A percentile compares a stretch with the other conserved stretches of the same genome.
These are phyloP conservation scores for Morella rubra DNA, from an alignment of 306 rosid species.

Conservation along the genomic window DNA sequence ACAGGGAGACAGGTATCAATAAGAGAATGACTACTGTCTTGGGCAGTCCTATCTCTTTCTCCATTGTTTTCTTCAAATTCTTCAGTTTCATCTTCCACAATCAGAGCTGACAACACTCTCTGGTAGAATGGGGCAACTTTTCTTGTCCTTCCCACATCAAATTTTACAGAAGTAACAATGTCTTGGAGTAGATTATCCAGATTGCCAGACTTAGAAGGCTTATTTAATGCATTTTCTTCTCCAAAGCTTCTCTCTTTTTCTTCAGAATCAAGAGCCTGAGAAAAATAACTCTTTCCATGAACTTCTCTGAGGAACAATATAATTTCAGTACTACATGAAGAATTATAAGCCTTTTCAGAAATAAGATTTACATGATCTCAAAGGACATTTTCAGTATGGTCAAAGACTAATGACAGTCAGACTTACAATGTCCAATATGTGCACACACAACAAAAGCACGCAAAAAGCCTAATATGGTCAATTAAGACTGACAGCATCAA, in stretches of 20 bases:
- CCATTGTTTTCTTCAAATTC: conserved; percentile 45
- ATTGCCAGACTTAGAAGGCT: conserved; percentile 29
- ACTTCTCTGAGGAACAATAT: conserved; percentile 46
- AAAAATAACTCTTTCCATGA: conserved; percentile 35
- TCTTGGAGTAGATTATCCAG: conserved; percentile 37
- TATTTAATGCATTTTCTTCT: conserved; percentile 39
- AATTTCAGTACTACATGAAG: conserved; percentile 16
- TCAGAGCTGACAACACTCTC: conserved; percentile 77
- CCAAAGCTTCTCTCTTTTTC: conserved; percentile 34
- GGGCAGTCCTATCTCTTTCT: conserved; percentile 41
- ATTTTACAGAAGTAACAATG: conserved; percentile 36
- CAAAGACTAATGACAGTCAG: neutral
- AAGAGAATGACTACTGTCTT: conserved; percentile 35
- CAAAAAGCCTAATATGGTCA: neutral
- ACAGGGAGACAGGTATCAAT: conserved; percentile 26
- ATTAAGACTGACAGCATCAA: neutral
- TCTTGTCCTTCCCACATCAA: conserved; percentile 40
- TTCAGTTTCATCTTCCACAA: conserved; percentile 59
- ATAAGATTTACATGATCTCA: neutral
- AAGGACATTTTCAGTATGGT: neutral
- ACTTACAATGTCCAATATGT: neutral
- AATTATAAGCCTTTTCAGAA: neutral
- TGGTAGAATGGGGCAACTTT: conserved; percentile 61
- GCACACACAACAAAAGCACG: neutral
- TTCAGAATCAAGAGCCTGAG: conserved; percentile 42